Percentiles rank a stretch among this genome's conserved stretches.
Evolutionary conservation across 257 asterid genomes (phyloP).

Genomic region (Leptodermis oblonga): DNA sequence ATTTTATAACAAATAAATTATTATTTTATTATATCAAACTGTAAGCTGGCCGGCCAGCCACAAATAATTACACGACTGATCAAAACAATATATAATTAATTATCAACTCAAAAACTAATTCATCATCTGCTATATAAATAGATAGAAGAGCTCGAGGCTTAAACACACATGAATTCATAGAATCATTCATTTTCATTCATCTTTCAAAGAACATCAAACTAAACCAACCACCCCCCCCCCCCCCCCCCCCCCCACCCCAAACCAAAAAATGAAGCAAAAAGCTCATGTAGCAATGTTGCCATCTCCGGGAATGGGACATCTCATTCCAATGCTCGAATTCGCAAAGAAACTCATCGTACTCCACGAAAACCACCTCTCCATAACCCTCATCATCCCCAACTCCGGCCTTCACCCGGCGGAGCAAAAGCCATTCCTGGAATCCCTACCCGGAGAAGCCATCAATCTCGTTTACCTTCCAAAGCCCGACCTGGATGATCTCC

Average conservation of each 20-base stretch:
- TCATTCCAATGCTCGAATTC: conserved; percentile 21
- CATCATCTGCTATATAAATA: neutral
- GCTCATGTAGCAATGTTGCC: conserved; percentile 16
- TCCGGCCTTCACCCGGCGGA: conserved; percentile 4
- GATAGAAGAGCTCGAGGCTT: neutral
- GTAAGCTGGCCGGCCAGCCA: too few species aligned
- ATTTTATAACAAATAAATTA: too few species aligned
- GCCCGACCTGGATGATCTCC: neutral
- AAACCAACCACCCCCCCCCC: too few species aligned
- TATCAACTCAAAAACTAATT: too few species aligned
- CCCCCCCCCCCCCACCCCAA: neutral
- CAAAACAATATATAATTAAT: too few species aligned
- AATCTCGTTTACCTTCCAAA: neutral
- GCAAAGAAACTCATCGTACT: conserved; percentile 13
- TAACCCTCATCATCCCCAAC: conserved; percentile 6
- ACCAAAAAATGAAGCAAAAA: conserved; percentile 9
- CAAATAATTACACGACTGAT: too few species aligned
- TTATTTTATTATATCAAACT: too few species aligned
- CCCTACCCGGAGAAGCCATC: neutral
- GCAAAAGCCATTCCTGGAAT: neutral
- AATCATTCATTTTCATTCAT: too few species aligned
- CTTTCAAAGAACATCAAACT: neutral
- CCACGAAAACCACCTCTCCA: neutral
- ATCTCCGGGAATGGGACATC: conserved; percentile 23
- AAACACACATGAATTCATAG: neutral